Conservation (phyloP, 768 basidiomycete species). For the Xerocomellus intermedius region DNA sequence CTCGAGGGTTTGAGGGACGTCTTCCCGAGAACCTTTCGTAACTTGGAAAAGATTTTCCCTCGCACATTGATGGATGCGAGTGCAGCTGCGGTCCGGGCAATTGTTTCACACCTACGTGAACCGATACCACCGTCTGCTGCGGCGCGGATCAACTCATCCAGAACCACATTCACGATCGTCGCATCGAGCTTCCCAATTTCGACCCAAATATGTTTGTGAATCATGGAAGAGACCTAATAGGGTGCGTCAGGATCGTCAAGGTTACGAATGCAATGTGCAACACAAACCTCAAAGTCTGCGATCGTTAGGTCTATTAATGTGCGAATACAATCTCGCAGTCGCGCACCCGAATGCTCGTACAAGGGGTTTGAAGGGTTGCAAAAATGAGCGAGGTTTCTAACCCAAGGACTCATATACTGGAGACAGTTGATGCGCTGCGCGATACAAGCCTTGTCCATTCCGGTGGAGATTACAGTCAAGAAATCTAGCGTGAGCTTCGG, state of each 20-base stretch:
- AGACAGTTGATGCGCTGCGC: slow-evolving; percentile 69
- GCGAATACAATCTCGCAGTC: slow-evolving; percentile 80
- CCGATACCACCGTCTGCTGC: slow-evolving; percentile 84
- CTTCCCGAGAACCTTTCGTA: slow-evolving; percentile 79
- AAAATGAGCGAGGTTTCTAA: slow-evolving; percentile 73
- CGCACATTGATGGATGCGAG: slow-evolving; percentile 76
- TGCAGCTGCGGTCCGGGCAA: slow-evolving; percentile 70
- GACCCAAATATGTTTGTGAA: slow-evolving; percentile 76
- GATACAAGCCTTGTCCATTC: slow-evolving; percentile 48
- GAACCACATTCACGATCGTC: slow-evolving; percentile 62
- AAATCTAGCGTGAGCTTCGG: slow-evolving; percentile 88
- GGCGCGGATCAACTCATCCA: slow-evolving; percentile 78
- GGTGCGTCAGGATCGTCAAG: slow-evolving; percentile 1
- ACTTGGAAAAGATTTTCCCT: slow-evolving; percentile 71
- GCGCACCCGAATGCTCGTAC: slow-evolving; percentile 70
- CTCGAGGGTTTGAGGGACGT: slow-evolving; percentile 63
- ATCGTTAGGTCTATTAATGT: slow-evolving; percentile 73
- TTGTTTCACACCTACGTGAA: slow-evolving; percentile 69
- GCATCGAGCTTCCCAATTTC: slow-evolving; percentile 72
- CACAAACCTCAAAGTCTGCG: slow-evolving; percentile 67
- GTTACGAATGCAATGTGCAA: not conserved
- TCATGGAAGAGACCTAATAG: slow-evolving; percentile 57
- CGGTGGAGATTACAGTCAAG: slow-evolving; percentile 75
- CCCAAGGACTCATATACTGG: slow-evolving; percentile 86
- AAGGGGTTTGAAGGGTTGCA: slow-evolving; percentile 65